Percentiles rank a stretch among this genome's conserved stretches.
Conservation (phyloP, 306 rosid species). For the Carpinus viminea region DNA sequence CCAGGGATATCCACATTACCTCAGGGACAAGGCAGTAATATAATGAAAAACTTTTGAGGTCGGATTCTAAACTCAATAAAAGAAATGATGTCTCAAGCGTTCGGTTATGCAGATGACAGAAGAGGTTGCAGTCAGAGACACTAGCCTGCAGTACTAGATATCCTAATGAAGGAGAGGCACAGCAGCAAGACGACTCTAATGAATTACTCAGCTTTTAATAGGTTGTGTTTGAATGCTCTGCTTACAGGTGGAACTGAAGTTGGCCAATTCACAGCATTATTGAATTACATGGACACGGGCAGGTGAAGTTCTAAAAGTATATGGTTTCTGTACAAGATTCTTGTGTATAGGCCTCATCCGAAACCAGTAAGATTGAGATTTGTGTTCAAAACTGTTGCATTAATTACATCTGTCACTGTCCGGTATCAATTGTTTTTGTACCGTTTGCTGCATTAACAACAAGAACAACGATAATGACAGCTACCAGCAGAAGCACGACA, state of each 20-base stretch:
- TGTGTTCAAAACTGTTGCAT: not conserved
- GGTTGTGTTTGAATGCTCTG: not conserved
- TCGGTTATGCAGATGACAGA: not conserved
- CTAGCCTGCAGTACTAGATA: not conserved
- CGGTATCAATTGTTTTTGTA: not conserved
- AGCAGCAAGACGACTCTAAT: not conserved
- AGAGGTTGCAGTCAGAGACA: not conserved
- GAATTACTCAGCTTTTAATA: not conserved
- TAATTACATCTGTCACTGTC: not conserved
- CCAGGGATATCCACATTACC: not conserved
- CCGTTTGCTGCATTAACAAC: not conserved
- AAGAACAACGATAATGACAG: not conserved
- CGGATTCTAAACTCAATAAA: not conserved
- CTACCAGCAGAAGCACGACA: not conserved
- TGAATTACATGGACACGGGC: not conserved
- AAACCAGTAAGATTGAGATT: conserved; percentile 2
- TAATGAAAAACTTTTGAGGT: not conserved
- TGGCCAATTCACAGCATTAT: not conserved
- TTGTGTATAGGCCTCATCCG: not conserved
- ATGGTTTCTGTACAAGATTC: conserved; percentile 1
- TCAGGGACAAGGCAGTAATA: not conserved
- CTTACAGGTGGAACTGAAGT: not conserved
- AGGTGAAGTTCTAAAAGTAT: not conserved
- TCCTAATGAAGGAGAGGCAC: not conserved
- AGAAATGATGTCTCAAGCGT: not conserved